phyloP scores from a whole-genome alignment of 1,284 basidiomycete species.

The Fomitopsis schrenkii region DNA sequence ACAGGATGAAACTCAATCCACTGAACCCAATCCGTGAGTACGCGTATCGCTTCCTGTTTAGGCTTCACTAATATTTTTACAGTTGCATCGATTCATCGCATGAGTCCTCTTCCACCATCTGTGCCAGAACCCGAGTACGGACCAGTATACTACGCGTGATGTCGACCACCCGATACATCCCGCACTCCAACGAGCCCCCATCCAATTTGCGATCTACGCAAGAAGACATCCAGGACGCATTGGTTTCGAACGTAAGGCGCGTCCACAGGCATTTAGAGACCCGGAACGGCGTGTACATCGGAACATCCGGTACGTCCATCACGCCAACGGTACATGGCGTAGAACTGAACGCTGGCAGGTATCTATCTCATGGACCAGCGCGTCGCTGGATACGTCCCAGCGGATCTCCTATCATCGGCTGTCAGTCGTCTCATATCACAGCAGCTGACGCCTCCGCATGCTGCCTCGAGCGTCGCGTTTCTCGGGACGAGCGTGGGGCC shows the following conservation, averaged over 20 bases:
- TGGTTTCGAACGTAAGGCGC: slow-evolving; percentile 16
- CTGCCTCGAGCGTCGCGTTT: slow-evolving; percentile 23
- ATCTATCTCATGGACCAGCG: slow-evolving; percentile 25
- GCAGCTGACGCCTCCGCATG: slow-evolving; percentile 14
- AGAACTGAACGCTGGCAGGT: slow-evolving; percentile 10
- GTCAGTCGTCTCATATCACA: slow-evolving; percentile 12
- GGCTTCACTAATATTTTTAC: no score
- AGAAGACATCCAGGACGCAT: slow-evolving; percentile 18
- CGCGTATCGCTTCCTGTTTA: no score
- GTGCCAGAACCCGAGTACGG: no score
- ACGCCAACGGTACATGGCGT: background rate
- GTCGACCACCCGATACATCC: slow-evolving; percentile 14
- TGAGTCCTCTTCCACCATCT: no score
- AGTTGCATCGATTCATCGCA: no score
- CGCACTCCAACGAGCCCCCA: slow-evolving; percentile 14
- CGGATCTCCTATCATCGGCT: slow-evolving; percentile 13
- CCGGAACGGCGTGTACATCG: slow-evolving; percentile 21
- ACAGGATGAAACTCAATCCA: no score
- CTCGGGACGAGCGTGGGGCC: slow-evolving; percentile 29
- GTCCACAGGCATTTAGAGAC: slow-evolving; percentile 22
- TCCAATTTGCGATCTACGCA: slow-evolving; percentile 12
- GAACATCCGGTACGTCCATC: slow-evolving; percentile 18
- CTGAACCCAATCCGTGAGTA: no score
- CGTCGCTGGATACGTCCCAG: slow-evolving; percentile 14
- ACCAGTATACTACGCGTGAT: background rate